Evolutionary conservation across 345 rosid genomes (phyloP).

Genomic region (Acer campestre): DNA sequence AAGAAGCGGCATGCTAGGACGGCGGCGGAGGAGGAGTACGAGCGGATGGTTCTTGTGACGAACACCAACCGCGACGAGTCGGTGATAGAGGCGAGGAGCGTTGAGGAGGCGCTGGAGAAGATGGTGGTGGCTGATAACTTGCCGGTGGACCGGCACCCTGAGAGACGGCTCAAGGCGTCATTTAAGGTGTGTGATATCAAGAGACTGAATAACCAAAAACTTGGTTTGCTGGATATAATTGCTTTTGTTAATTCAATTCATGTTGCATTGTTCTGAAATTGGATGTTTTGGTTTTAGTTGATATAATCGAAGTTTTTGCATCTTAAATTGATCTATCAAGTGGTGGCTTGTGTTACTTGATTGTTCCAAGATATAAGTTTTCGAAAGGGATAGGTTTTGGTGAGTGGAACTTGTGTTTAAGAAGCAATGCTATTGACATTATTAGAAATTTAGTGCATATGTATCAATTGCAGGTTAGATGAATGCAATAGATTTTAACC

Average conservation of each 20-base stretch:
- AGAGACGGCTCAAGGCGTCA: slow-evolving; percentile 86
- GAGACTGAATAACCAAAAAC: not conserved
- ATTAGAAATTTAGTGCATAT: not conserved
- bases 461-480: not conserved
- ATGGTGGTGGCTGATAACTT: slow-evolving; percentile 68
- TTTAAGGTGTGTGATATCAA: slow-evolving; percentile 61
- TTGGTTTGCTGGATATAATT: not conserved
- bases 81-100: slow-evolving; percentile 75
- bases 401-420: too few species aligned
- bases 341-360: not conserved
- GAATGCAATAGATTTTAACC: not conserved
- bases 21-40: slow-evolving; percentile 92
- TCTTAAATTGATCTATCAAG: not conserved
- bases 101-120: slow-evolving; percentile 84
- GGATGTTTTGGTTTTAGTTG: not conserved
- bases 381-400: too few species aligned
- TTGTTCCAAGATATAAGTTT: not conserved
- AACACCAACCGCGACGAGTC: slow-evolving; percentile 92
- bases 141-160: slow-evolving; percentile 83
- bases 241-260: not conserved
- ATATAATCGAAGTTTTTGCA: too few species aligned
- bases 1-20: slow-evolving; percentile 66
- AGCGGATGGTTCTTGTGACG: slow-evolving; percentile 69
- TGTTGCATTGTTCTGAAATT: not conserved
- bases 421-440: not conserved